phyloP scores from a whole-genome alignment of 345 rosid genomes.

The Salix brachista region DNA sequence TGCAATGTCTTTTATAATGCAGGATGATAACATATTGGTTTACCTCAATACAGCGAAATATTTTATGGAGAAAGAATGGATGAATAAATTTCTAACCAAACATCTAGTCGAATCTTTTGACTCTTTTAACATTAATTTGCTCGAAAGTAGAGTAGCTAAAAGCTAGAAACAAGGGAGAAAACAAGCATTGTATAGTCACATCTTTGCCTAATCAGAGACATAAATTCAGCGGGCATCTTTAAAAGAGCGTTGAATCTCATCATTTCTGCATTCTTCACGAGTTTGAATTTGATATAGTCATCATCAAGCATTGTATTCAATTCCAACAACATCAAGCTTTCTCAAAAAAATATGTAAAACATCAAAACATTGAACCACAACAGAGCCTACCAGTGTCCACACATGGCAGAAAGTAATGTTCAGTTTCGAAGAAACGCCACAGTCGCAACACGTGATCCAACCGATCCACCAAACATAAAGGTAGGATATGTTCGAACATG shows the following conservation, averaged over 20 bases:
- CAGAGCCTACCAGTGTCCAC: not conserved
- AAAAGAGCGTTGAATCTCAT: not conserved
- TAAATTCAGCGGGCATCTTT: not conserved
- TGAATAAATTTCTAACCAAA: no score
- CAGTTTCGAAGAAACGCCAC: constrained; percentile 77
- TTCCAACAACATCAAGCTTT: not conserved
- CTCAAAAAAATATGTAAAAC: not conserved
- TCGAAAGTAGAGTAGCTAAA: no score
- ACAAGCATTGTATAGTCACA: no score
- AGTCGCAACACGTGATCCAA: constrained; percentile 89
- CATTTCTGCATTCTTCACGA: not conserved
- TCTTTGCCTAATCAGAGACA: not conserved
- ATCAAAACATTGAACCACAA: not conserved
- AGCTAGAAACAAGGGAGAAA: no score
- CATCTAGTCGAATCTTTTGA: no score
- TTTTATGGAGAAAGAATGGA: no score
- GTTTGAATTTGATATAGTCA: no score
- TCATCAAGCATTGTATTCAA: no score
- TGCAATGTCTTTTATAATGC: no score
- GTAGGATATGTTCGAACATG: constrained; percentile 88
- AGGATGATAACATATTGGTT: no score
- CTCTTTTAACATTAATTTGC: no score
- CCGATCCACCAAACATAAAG: constrained; percentile 78
- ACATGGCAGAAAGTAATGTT: constrained; percentile 2
- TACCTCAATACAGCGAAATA: no score